Evolutionary conservation across 2,329 filamentous ascomycete genomes (phyloP), one percentile per base, ranked within the genome.

Genomic region (Cercospora janseana): DNA sequence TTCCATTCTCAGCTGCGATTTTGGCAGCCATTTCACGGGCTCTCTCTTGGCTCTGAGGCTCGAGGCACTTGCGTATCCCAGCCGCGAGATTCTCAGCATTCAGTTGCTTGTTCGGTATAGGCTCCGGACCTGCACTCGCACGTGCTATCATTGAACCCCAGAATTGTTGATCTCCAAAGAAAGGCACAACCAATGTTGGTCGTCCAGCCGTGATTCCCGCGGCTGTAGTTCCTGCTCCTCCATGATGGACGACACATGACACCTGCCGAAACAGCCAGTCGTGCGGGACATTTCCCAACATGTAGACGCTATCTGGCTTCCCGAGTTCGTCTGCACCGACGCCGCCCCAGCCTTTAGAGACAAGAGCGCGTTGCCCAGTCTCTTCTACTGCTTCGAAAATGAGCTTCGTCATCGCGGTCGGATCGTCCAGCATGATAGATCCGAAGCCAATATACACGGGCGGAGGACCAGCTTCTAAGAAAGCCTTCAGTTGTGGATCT

Each of bases 381-480:
- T 63, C 65, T 44, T 75, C 72, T 2, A 90, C 75, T 1, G 87
- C 86, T 10, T 87, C 82, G 49, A 91, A 87, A 6, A 92, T 85
- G 51, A 84, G 76, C 15, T 76, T 72, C 0, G 87, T 91, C 69
- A 91, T 79, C 0, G 73, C 79, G 51, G 86, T 79, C 0, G 86
- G 86, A 53, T 91, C 82, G 49, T 90, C 85, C 0, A 91, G 83
- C 1, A 92, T 87, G 45, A 92, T 92, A 0, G 85, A 89, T 0
- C 87, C 87, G 59, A 93, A 93, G 0, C 88, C 88, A 52, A 92
- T 87, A 62, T 92, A 92, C 0, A 92, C 79, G 0, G 88, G 88
- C 3, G 86, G 81, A 1, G 85, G 80, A 0, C 88, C 87, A 18
- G 76, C 77, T 12, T 77, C 77, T 1, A 93, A 72, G 58, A 91